phyloP scores from a whole-genome alignment of 2,329 filamentous ascomycete genomes.

The Aureobasidium sp. region DNA sequence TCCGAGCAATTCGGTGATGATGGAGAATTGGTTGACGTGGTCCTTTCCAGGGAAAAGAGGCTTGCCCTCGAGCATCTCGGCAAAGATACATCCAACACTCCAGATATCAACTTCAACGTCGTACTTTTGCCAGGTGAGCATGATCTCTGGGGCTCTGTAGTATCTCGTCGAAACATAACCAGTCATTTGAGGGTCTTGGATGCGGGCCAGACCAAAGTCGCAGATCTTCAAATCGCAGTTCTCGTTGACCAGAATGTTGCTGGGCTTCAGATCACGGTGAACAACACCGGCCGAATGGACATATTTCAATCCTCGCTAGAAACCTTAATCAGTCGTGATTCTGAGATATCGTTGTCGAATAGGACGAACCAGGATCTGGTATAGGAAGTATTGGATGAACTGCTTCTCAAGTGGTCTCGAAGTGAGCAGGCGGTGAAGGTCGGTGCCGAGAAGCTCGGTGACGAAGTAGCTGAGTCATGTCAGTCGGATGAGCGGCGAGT shows the following conservation, averaged over 20 bases:
- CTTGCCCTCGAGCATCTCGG: conserved; percentile 98
- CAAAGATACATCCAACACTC: conserved; percentile 98
- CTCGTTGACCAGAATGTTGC: conserved; percentile 98
- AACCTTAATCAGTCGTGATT: not conserved
- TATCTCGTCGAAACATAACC: conserved; percentile 98
- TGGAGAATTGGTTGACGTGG: conserved; percentile 98
- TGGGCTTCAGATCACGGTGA: conserved; percentile 94
- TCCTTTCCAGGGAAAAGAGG: conserved; percentile 98
- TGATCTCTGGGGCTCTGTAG: conserved; percentile 97
- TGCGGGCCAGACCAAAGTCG: conserved; percentile 94
- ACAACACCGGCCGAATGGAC: conserved; percentile 98
- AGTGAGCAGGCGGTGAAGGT: conserved; percentile 89
- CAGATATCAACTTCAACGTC: conserved; percentile 98
- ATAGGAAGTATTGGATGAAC: conserved; percentile 99
- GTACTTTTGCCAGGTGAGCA: conserved; percentile 99
- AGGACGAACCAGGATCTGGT: conserved; percentile 84
- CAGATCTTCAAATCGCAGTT: conserved; percentile 99
- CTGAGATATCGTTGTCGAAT: not conserved
- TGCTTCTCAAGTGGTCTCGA: conserved; percentile 96
- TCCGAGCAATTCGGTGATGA: conserved; percentile 94
- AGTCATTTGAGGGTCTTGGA: conserved; percentile 99
- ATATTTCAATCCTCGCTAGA: conserved; percentile 91
- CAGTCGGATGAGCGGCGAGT: not conserved
- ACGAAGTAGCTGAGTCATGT: conserved; percentile 75
- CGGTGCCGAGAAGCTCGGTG: conserved; percentile 92